Evolutionary conservation across 768 basidiomycete genomes (phyloP), one percentile per base, ranked within the genome.

Genomic region (Porpolomopsis calyptriformis): DNA sequence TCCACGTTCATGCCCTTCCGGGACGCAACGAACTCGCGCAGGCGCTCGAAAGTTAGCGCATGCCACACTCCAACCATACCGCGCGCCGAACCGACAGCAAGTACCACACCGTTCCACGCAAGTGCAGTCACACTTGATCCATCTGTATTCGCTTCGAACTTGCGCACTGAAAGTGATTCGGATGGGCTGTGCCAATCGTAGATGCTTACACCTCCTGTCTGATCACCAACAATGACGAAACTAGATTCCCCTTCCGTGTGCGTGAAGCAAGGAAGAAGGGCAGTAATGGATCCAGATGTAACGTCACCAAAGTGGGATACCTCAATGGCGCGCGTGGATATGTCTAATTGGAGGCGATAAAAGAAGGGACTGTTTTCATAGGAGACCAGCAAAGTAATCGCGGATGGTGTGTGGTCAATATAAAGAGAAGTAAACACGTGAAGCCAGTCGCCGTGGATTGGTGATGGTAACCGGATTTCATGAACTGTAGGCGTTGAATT

Each of bases 61-160:
- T 89, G 83, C 70, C 78, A 85, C 11, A 83, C 67, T 14, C 63
- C 66, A 2, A 78, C 70, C 4, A 68, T 65, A 2, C 87, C 87
- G 1, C 68, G 60, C 0, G 72, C 67, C 19, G 82, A 83, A 23
- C 87, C 87, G 0, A 79, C 81, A 10, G 75, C 70, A 39, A 90
- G 63, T 12, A 77, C 66, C n/a, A 69, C 47, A 2, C 73, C 65
- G 47, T 76, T 80, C 71, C 81, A 76, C 1, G 74, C 68, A 16
- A 90, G 63, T 10, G 79, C 72, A 4, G 80, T 80, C 20, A 89
- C 70, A 20, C 57, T 56, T 0, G 77, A 63, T 0, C 74, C 79
- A 51, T 84, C 81, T 41, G 67, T 65, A 52, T 83, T 74, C 1
- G 82, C 82, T 53, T 80, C 78, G 45, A 84, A 74, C 43, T 69